phyloP scores from a whole-genome alignment of 257 asterid species.

The Solanum chmielewskii region DNA sequence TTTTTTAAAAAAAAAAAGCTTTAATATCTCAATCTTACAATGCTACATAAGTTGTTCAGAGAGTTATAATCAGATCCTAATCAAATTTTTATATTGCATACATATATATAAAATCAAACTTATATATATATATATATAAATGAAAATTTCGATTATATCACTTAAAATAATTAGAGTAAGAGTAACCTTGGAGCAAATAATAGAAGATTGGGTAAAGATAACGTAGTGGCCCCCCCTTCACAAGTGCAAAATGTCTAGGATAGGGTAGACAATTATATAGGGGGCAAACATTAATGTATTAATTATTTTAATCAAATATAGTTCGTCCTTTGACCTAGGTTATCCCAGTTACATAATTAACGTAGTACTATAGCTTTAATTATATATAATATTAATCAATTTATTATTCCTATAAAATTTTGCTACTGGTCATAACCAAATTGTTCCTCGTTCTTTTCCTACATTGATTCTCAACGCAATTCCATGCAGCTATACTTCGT shows the following conservation, averaged over 20 bases:
- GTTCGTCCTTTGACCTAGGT: not conserved
- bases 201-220: not conserved
- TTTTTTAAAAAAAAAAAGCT: not conserved
- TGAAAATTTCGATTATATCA: not conserved
- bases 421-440: not conserved
- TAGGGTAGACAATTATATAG: slow-evolving; percentile 29
- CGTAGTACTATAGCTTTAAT: not conserved
- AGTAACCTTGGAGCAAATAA: not conserved
- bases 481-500: slow-evolving; percentile 47
- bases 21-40: not conserved
- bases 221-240: slow-evolving; percentile 6
- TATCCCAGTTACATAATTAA: not conserved
- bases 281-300: slow-evolving; percentile 6
- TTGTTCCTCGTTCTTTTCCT: slow-evolving; percentile 23
- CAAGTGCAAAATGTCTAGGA: slow-evolving; percentile 24
- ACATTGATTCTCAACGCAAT: slow-evolving; percentile 43
- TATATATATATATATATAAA: not conserved
- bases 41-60: not conserved
- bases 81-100: no score
- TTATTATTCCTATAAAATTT: not conserved
- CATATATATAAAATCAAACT: no score
- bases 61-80: no score
- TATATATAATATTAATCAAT: not conserved
- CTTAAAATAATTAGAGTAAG: not conserved
- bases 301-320: slow-evolving; percentile 1